These are phyloP conservation scores for Fraxinus excelsior DNA, from an alignment of 257 asterid genomes.

Conservation along the genomic window DNA sequence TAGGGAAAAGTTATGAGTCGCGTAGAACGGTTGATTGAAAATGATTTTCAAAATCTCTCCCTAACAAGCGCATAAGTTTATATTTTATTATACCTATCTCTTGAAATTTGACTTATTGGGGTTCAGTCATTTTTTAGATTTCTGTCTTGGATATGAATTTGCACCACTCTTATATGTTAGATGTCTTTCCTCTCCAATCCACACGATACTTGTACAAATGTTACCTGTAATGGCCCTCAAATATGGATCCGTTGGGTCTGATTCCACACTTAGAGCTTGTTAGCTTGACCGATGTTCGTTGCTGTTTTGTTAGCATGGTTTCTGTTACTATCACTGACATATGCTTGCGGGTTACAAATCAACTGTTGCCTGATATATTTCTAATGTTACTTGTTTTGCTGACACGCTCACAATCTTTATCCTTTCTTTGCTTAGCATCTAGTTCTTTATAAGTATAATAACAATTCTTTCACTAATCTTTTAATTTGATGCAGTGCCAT, in stretches of 20 bases:
- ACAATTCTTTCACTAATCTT: background rate
- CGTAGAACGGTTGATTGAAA: background rate
- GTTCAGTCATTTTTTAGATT: background rate
- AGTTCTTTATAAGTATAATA: background rate
- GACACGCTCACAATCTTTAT: background rate
- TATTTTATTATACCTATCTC: no score
- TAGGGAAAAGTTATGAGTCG: background rate
- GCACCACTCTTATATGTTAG: background rate
- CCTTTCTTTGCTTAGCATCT: background rate
- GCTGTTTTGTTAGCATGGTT: background rate
- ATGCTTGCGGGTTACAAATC: background rate
- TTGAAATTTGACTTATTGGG: background rate
- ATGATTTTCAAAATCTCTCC: no score
- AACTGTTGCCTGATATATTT: background rate
- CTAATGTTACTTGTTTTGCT: background rate
- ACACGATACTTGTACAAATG: background rate
- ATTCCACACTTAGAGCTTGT: background rate
- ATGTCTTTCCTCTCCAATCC: background rate
- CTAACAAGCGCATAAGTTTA: background rate
- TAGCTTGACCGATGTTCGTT: background rate
- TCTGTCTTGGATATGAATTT: background rate
- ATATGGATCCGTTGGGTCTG: background rate
- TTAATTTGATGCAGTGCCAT: conserved; percentile 43
- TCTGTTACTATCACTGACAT: background rate
- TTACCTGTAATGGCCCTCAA: background rate